A percentile compares a stretch with the other conserved stretches of the same genome.
phyloP scores from a whole-genome alignment of 345 rosid species.

The Garcia nutans region DNA sequence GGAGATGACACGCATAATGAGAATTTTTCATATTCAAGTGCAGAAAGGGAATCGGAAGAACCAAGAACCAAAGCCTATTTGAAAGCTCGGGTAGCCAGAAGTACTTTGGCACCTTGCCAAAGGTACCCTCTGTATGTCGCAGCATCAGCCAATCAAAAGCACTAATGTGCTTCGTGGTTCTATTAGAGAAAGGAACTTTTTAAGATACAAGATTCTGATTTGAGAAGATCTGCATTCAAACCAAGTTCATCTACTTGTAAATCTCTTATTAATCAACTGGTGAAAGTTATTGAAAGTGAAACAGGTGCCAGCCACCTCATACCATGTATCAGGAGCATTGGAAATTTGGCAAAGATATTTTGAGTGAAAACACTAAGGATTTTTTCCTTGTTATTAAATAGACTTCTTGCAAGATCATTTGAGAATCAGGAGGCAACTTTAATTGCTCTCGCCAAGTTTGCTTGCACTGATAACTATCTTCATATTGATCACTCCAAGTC shows the following conservation, averaged over 20 bases:
- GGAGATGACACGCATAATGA: too few relatives aligned
- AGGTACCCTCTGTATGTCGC: conserved; percentile 68
- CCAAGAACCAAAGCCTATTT: conserved; percentile 65
- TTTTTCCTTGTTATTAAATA: conserved; percentile 65
- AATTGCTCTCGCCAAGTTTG: conserved; percentile 67
- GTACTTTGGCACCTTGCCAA: conserved; percentile 81
- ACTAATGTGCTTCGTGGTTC: conserved; percentile 74
- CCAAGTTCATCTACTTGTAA: conserved; percentile 85
- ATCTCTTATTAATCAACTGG: conserved; percentile 66
- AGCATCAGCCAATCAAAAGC: conserved; percentile 89
- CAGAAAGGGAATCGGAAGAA: conserved; percentile 64
- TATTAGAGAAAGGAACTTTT: conserved; percentile 75
- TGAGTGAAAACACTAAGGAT: conserved; percentile 77
- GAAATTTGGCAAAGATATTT: conserved; percentile 80
- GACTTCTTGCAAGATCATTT: conserved; percentile 68
- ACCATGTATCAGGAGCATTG: conserved; percentile 73
- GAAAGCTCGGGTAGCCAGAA: conserved; percentile 87
- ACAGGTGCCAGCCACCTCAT: conserved; percentile 58
- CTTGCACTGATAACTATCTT: conserved; percentile 68
- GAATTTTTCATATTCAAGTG: too few relatives aligned
- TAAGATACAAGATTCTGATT: conserved; percentile 66
- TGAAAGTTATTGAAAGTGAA: conserved; percentile 55
- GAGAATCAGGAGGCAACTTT: conserved; percentile 67
- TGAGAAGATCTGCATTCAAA: conserved; percentile 84
- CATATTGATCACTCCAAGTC: conserved; percentile 74